These are phyloP conservation scores for Brasenia schreberi DNA, from an alignment of 164 flowering plant species.

Conservation along the genomic window DNA sequence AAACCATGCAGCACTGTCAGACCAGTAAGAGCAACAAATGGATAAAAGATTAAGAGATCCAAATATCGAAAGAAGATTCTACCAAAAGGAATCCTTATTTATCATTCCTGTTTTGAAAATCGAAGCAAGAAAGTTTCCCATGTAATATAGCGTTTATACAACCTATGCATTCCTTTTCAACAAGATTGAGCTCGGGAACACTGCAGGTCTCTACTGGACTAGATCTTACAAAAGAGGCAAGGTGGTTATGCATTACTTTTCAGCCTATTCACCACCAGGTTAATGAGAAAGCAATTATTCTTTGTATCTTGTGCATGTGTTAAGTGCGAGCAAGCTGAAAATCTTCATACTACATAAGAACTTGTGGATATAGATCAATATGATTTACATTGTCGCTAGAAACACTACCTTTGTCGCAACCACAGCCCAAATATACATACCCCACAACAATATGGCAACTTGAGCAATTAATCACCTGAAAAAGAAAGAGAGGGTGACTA, in stretches of 20 bases:
- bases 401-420: background rate
- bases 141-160: too few relatives aligned
- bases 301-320: background rate
- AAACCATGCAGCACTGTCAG: too few relatives aligned
- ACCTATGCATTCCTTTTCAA: too few relatives aligned
- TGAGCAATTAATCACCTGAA: background rate
- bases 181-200: too few relatives aligned
- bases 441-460: background rate
- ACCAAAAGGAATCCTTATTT: too few relatives aligned
- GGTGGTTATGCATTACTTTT: background rate
- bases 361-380: background rate
- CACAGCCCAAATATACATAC: background rate
- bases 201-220: too few relatives aligned
- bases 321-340: background rate
- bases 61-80: too few relatives aligned
- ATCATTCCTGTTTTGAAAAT: too few relatives aligned
- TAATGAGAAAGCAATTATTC: background rate
- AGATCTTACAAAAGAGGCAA: too few relatives aligned
- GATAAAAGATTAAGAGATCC: too few relatives aligned
- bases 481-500: background rate
- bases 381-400: background rate
- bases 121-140: too few relatives aligned
- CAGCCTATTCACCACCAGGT: background rate
- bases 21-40: too few relatives aligned
- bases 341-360: background rate